Conservation (phyloP, 176 grass and related monocot genomes). For the Lolium multiflorum region DNA sequence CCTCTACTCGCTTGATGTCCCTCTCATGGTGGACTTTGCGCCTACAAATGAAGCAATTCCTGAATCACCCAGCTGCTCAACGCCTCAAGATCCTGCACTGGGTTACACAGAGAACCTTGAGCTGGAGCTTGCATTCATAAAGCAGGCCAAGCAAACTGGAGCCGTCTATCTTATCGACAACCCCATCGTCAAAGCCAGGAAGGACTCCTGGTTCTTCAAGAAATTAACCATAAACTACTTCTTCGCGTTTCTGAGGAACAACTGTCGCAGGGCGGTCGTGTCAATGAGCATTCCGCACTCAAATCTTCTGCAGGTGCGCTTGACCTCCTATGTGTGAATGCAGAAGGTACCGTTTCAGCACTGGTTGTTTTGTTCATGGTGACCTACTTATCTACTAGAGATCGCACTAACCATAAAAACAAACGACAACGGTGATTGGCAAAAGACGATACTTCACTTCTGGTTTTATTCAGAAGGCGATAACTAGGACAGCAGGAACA, state of each 20-base stretch:
- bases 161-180: constrained; percentile 86
- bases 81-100: constrained; percentile 43
- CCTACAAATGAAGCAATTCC: constrained; percentile 49
- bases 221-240: constrained; percentile 98
- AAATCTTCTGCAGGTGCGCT: constrained; percentile 82
- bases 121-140: constrained; percentile 81
- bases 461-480: constrained; percentile 23
- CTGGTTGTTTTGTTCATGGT: constrained; percentile 23
- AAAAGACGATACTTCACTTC: background rate
- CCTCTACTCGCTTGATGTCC: constrained; percentile 71
- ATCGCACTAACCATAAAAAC: constrained; percentile 38
- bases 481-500: constrained; percentile 24
- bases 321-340: constrained; percentile 86
- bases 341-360: background rate
- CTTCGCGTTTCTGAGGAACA: constrained; percentile 82
- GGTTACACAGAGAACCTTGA: constrained; percentile 79
- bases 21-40: constrained; percentile 69
- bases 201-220: constrained; percentile 91
- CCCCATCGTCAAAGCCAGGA: constrained; percentile 82
- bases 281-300: constrained; percentile 77
- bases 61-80: constrained; percentile 66
- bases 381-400: constrained; percentile 11
- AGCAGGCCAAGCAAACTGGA: constrained; percentile 70
- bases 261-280: constrained; percentile 76
- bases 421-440: constrained; percentile 1